A percentile compares a stretch with the other conserved stretches of the same genome.
phyloP scores from a whole-genome alignment of 306 rosid genomes.

The Neltuma alba region DNA sequence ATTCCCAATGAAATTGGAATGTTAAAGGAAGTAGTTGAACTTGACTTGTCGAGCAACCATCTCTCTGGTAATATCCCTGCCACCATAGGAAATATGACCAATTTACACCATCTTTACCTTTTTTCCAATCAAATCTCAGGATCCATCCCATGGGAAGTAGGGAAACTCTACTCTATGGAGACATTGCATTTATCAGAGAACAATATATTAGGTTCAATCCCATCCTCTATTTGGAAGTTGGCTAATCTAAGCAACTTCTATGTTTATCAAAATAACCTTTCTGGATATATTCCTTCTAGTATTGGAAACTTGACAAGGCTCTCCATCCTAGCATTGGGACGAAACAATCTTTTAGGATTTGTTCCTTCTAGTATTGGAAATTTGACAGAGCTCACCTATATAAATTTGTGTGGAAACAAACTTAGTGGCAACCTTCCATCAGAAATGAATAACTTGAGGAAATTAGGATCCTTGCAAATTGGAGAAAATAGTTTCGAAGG shows the following conservation, averaged over 20 bases:
- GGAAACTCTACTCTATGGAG: not conserved
- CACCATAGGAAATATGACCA: not conserved
- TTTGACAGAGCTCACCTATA: no score
- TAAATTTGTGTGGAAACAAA: accelerated
- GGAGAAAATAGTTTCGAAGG: not conserved
- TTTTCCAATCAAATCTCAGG: not conserved
- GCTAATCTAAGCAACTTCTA: not conserved
- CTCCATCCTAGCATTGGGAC: accelerated
- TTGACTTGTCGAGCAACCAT: not conserved
- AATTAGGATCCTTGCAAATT: no score
- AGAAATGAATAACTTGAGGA: no score
- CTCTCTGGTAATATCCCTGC: not conserved
- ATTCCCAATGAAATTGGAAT: not conserved
- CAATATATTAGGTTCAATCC: no score
- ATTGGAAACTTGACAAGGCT: not conserved
- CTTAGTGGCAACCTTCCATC: not conserved
- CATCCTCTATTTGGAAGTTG: not conserved
- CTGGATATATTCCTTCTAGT: no score
- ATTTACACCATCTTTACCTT: not conserved
- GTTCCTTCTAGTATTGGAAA: no score
- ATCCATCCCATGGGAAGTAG: not conserved
- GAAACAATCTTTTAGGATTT: no score
- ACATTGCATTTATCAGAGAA: accelerated
- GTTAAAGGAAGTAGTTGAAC: not conserved
- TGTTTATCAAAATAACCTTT: no score